Evolutionary conservation across 1,284 basidiomycete species (phyloP).

Genomic region (Fomitopsis palustris): DNA sequence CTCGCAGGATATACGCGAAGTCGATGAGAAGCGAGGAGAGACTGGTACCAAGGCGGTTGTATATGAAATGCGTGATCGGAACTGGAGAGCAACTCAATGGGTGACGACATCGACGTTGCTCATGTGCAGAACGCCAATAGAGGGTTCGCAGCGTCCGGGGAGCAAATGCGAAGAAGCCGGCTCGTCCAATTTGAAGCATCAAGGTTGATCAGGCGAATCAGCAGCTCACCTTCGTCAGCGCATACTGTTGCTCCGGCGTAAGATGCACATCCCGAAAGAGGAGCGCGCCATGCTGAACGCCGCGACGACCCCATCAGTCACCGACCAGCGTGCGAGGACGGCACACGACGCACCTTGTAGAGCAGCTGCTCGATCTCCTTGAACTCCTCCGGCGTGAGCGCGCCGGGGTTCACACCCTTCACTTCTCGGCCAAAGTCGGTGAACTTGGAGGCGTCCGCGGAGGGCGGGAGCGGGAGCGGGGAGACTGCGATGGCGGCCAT

Average conservation of each 20-base stretch:
- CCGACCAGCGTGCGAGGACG: too few relatives aligned
- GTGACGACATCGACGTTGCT: background rate
- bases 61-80: too few relatives aligned
- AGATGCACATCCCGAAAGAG: conserved; percentile 70
- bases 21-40: too few relatives aligned
- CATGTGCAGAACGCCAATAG: background rate
- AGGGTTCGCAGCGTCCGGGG: background rate
- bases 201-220: background rate
- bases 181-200: background rate
- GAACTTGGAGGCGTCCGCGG: conserved; percentile 46
- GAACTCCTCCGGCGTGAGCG: conserved; percentile 41
- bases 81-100: too few relatives aligned
- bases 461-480: conserved; percentile 43
- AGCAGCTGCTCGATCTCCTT: conserved; percentile 47
- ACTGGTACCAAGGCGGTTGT: too few relatives aligned
- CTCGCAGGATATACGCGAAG: too few relatives aligned
- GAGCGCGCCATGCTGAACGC: conserved; percentile 61
- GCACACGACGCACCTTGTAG: conserved; percentile 40
- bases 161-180: background rate
- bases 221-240: conserved; percentile 73
- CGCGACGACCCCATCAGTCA: conserved; percentile 1
- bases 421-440: conserved; percentile 49
- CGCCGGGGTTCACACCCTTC: conserved; percentile 46
- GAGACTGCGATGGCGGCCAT: conserved; percentile 38
- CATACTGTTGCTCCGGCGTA: conserved; percentile 81